A percentile compares a stretch with the other conserved stretches of the same genome.
Conservation (phyloP, 1,139 yeast genomes). For the Debaryomyces nepalensis region DNA sequence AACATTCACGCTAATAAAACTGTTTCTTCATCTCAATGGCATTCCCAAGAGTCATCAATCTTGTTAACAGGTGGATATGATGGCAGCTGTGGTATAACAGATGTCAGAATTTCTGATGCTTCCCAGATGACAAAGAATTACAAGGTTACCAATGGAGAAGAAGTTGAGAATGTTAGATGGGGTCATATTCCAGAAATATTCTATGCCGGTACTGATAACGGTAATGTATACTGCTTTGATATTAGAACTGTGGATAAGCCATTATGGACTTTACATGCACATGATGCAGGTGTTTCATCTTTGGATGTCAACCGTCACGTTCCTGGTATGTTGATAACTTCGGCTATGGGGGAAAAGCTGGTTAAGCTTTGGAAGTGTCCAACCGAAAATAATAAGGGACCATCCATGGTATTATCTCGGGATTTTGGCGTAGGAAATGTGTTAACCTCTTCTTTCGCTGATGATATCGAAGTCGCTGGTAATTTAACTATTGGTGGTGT, state of each 20-base stretch:
- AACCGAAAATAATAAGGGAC: slow-evolving; percentile 51
- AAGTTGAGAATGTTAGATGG: slow-evolving; percentile 85
- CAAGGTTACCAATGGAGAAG: slow-evolving; percentile 69
- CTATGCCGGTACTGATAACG: slow-evolving; percentile 91
- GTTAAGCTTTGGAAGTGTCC: slow-evolving; percentile 88
- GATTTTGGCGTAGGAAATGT: slow-evolving; percentile 97
- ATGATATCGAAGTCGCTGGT: slow-evolving; percentile 87
- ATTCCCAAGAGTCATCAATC: slow-evolving; percentile 72
- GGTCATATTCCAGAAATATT: slow-evolving; percentile 61
- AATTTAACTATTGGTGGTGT: slow-evolving; percentile 89
- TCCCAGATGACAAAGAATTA: slow-evolving; percentile 62
- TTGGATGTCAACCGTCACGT: slow-evolving; percentile 70
- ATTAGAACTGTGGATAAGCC: slow-evolving; percentile 72
- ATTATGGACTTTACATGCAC: slow-evolving; percentile 96
- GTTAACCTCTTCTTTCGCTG: slow-evolving; percentile 79
- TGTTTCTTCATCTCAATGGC: slow-evolving; percentile 91
- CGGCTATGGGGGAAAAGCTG: slow-evolving; percentile 88
- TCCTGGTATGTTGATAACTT: slow-evolving; percentile 79
- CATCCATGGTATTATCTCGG: slow-evolving; percentile 88
- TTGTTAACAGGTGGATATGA: slow-evolving; percentile 94
- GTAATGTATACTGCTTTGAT: slow-evolving; percentile 88
- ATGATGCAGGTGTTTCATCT: slow-evolving; percentile 89
- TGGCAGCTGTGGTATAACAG: slow-evolving; percentile 75
- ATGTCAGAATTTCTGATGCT: slow-evolving; percentile 79
- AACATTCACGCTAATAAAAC: slow-evolving; percentile 67